Evolutionary conservation across 768 basidiomycete genomes (phyloP).

Genomic region (Boletus coccyginus): DNA sequence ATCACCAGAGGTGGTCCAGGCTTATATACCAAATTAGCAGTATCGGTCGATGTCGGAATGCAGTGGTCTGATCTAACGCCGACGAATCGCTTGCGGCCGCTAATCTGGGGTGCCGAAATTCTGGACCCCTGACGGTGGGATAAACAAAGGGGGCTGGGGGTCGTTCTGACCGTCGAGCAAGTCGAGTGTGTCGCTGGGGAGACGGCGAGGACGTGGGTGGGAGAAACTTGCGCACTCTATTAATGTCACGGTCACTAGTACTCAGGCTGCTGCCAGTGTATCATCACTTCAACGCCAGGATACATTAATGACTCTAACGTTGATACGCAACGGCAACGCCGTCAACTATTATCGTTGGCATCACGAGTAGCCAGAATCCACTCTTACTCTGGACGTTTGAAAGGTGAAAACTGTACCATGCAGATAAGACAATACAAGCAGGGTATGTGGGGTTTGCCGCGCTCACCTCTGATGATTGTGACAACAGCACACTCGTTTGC

Average conservation of each 20-base stretch:
- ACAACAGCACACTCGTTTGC: neutral
- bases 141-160: too few relatives aligned
- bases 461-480: too few relatives aligned
- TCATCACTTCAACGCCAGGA: too few relatives aligned
- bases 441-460: neutral
- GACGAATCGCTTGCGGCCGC: constrained; percentile 2
- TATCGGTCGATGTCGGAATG: constrained; percentile 16
- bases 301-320: too few relatives aligned
- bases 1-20: neutral
- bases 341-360: neutral
- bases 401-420: neutral
- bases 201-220: neutral
- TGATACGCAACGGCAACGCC: too few relatives aligned
- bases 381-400: neutral
- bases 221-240: too few relatives aligned
- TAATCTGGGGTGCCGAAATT: neutral
- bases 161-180: constrained; percentile 1
- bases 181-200: neutral
- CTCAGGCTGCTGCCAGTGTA: too few relatives aligned
- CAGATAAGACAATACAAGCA: neutral
- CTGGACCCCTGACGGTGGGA: neutral
- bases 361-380: neutral
- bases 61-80: constrained; percentile 6
- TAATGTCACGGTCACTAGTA: too few relatives aligned
- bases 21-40: constrained; percentile 18